Evolutionary conservation across 805 yeast species (phyloP).

Genomic region (Cyberlindnera euphorbiiphila): DNA sequence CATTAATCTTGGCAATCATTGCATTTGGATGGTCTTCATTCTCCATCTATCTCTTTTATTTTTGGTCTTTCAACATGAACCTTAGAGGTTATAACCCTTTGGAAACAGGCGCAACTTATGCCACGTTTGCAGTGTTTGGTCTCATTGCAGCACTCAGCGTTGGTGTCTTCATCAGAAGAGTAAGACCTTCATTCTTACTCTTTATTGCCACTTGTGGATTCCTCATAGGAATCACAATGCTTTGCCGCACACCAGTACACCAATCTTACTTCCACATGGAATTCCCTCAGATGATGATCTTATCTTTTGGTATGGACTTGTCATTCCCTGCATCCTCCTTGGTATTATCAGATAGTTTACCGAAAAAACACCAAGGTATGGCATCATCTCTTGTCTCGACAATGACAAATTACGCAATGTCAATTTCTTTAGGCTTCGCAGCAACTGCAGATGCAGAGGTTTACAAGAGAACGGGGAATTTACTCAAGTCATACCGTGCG

Average conservation of each 20-base stretch:
- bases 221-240: slow-evolving; percentile 47
- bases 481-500: slow-evolving; percentile 46
- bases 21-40: slow-evolving; percentile 75
- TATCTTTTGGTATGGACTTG: slow-evolving; percentile 74
- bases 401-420: slow-evolving; percentile 66
- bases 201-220: slow-evolving; percentile 51
- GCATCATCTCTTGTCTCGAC: slow-evolving; percentile 74
- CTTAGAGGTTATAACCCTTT: slow-evolving; percentile 47
- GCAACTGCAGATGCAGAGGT: slow-evolving; percentile 56
- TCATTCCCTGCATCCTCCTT: slow-evolving; percentile 74
- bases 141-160: slow-evolving; percentile 50
- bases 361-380: slow-evolving; percentile 66
- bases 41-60: slow-evolving; percentile 69
- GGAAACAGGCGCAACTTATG: slow-evolving; percentile 41
- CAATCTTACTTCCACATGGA: slow-evolving; percentile 58
- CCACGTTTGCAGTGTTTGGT: slow-evolving; percentile 50
- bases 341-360: slow-evolving; percentile 54
- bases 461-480: slow-evolving; percentile 23
- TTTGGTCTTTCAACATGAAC: slow-evolving; percentile 47
- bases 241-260: slow-evolving; percentile 52
- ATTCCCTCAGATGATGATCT: slow-evolving; percentile 51
- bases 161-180: slow-evolving; percentile 41
- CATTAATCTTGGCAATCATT: slow-evolving; percentile 46
- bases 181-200: slow-evolving; percentile 49
- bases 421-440: slow-evolving; percentile 67